Evolutionary conservation across 169 alveolate genomes (phyloP).

Genomic region (Cryptosporidium sp.): DNA sequence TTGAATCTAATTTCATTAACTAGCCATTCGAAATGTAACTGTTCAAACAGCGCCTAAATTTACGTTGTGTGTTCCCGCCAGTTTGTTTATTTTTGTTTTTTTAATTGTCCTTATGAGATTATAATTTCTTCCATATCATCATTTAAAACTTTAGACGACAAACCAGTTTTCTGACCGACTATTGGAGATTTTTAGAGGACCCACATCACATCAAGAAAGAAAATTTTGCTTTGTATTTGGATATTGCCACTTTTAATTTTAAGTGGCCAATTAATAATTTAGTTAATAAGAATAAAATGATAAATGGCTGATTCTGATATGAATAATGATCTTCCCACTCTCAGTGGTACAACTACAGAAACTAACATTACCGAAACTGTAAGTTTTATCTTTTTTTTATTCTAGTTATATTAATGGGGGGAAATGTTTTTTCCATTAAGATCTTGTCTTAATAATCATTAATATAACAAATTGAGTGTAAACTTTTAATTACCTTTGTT

Average conservation of each 20-base stretch:
- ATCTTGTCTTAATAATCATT: background rate
- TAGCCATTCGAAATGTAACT: background rate
- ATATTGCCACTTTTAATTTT: background rate
- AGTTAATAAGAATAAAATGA: slow-evolving; percentile 18
- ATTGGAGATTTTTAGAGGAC: background rate
- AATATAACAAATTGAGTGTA: background rate
- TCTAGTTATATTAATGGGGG: background rate
- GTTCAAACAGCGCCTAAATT: background rate
- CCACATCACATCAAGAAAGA: background rate
- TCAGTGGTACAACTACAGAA: background rate
- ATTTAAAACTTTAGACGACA: background rate
- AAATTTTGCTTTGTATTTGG: background rate
- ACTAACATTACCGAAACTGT: background rate
- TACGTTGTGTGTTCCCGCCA: slow-evolving; percentile 73
- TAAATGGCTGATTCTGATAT: slow-evolving; percentile 46
- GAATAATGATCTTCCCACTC: background rate
- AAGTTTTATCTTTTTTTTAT: background rate
- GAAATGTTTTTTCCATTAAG: background rate
- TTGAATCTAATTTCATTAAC: too few relatives aligned
- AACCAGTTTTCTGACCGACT: background rate
- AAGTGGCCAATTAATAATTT: background rate
- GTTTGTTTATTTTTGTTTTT: background rate
- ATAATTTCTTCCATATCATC: background rate
- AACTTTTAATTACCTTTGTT: background rate
- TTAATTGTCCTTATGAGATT: slow-evolving; percentile 3